These are phyloP conservation scores for Alternaria tenuissima DNA, from an alignment of 2,329 filamentous ascomycete species.

Conservation along the genomic window DNA sequence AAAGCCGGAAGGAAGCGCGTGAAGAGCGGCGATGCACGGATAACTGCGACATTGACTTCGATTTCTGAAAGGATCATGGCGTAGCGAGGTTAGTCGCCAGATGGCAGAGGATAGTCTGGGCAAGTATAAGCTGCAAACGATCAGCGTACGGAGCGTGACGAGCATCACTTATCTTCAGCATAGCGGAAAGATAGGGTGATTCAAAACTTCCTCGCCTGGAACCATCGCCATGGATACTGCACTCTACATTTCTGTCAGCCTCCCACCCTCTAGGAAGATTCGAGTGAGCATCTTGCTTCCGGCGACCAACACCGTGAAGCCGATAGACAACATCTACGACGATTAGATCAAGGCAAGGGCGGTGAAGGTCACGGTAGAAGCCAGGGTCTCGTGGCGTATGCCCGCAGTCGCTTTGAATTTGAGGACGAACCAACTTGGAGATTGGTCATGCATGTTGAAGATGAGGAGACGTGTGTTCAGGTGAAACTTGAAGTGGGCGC, in stretches of 20 bases:
- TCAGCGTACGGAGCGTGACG: not conserved
- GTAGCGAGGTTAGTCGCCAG: constrained; percentile 44
- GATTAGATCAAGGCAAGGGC: constrained; percentile 27
- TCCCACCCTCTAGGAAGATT: not conserved
- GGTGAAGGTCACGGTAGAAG: constrained; percentile 37
- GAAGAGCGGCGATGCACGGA: constrained; percentile 55
- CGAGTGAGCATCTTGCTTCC: constrained; percentile 22
- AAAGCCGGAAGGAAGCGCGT: constrained; percentile 49
- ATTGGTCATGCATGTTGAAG: constrained; percentile 23
- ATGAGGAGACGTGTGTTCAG: not conserved
- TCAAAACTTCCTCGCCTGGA: not conserved
- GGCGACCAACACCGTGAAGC: constrained; percentile 36
- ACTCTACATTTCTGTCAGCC: constrained; percentile 18
- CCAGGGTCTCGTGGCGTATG: constrained; percentile 34
- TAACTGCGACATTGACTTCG: constrained; percentile 56
- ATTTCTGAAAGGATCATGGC: constrained; percentile 53
- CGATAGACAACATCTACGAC: constrained; percentile 37
- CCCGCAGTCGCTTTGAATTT: constrained; percentile 31
- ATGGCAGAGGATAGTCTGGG: constrained; percentile 44
- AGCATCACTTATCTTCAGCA: constrained; percentile 11
- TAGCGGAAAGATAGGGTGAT: constrained; percentile 15
- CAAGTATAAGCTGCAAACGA: constrained; percentile 38
- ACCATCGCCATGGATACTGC: constrained; percentile 6
- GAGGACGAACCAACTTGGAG: constrained; percentile 36
- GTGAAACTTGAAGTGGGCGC: not conserved